Percentiles rank a stretch among this genome's conserved stretches.
These are phyloP conservation scores for Ustilago curta DNA, from an alignment of 1,284 basidiomycete species.

Conservation along the genomic window DNA sequence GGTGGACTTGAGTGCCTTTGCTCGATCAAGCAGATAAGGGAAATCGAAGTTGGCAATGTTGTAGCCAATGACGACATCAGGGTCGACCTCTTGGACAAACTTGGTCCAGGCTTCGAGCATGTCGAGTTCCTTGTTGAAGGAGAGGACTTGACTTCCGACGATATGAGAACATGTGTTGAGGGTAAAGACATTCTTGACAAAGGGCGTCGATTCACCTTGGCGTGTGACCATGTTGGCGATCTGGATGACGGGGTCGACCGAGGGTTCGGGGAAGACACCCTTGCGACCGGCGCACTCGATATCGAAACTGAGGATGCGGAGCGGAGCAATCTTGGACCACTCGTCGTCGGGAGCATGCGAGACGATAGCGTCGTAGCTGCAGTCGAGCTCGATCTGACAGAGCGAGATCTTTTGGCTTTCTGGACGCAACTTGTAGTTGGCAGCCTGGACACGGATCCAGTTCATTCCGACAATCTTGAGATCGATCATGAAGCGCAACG, in stretches of 20 bases:
- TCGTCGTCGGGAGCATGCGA: conserved; percentile 66
- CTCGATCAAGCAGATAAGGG: conserved; percentile 68
- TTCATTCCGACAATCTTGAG: conserved; percentile 68
- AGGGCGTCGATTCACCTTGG: conserved; percentile 66
- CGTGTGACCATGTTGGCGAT: conserved; percentile 69
- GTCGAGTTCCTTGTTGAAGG: conserved; percentile 63
- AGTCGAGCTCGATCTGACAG: conserved; percentile 68
- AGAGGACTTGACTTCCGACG: conserved; percentile 66
- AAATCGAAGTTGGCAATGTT: conserved; percentile 69
- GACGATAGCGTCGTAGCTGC: conserved; percentile 57
- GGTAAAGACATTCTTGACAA: conserved; percentile 68
- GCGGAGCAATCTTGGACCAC: conserved; percentile 66
- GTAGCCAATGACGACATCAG: conserved; percentile 69
- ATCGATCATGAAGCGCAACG: conserved; percentile 69
- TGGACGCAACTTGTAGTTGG: conserved; percentile 60
- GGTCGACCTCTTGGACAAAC: conserved; percentile 67
- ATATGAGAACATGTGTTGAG: conserved; percentile 68
- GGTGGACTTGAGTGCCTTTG: conserved; percentile 64
- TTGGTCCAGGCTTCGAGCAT: conserved; percentile 67
- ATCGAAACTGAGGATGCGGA: conserved; percentile 68
- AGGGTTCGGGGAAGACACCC: conserved; percentile 67
- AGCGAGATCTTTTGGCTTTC: conserved; percentile 55
- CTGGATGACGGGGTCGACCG: conserved; percentile 68
- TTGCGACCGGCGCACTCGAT: conserved; percentile 69
- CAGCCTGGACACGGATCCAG: conserved; percentile 63